Evolutionary conservation across 768 basidiomycete species (phyloP), one percentile per base, ranked within the genome.

Genomic region (Boletus pseudopeckii): DNA sequence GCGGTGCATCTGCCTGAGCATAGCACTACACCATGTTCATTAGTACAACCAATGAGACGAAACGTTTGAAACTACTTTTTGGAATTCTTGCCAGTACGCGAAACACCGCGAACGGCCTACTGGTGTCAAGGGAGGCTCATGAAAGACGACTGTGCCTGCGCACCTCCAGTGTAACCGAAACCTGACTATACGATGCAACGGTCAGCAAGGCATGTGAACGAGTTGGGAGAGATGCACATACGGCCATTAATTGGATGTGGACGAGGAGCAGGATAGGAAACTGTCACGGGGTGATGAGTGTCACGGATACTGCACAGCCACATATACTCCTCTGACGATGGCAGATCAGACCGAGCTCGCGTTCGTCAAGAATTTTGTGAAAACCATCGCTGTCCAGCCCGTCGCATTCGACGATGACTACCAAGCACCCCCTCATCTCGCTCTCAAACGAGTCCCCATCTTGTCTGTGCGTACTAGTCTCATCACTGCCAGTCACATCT

Each of bases 71-170:
- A 54, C 50, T 50, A 86, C 88, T 66, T 85, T 88, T 60, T 84
- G 78, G 74, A 91, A 89, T 71, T 94, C 90, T 65, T 94, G 92
- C 92, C 93, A 96, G 74, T 87, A 91, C 13, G 83, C 77, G 71
- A 94, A 94, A 73, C 94, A 97, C 64, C 90, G 81, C 56, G 90
- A 83, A 59, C 83, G 84, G 62, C 91, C 92, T 93, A 57, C 45
- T 41, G 28, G 26, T 53, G 54, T 57, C 40, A 58, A 37, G 48
- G 34, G 11, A 28, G n/a, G n/a, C 30, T 28, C 30, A 43, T 24
- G 2, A 2, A 18, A 20, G 9, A 4, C 17, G 17, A 2, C 20
- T n/a, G 14, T 44, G 45, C 3, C 22, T n/a, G 65, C 76, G 47
- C 57, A 82, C 83, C 83, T 68, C 84, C 85, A 51, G 74, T 77